Base-by-base conservation (phyloP, 495 filamentous ascomycete species). In the Antarctomyces pellizariae region DNA sequence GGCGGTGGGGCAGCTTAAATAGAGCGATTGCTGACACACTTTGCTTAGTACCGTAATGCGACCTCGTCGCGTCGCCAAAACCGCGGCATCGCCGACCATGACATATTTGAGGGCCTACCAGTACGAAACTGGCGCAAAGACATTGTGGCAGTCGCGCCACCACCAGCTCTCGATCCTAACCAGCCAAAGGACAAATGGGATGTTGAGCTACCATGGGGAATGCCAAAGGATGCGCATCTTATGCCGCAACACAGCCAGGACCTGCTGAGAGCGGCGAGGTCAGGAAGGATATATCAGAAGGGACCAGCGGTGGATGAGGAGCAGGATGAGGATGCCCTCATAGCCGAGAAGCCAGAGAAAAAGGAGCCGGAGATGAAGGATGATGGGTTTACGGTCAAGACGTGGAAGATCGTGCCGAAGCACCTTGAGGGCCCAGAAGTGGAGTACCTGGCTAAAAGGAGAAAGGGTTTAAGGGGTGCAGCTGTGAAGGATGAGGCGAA, bases 61-160 rank as follows among this genome's bases (percentile, higher is more conserved):
- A 67, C 56, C 34, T 62, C 59, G 41, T 75, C 67, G 34, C 68
- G 74, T 36, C 70, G 70, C 29, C 63, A 75, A 40, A 72, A 71
- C 24, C 69, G 76, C 13, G 62, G 59, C 29, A 71, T 74, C 43
- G 65, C 75, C 23, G 86, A 95, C 39, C 79, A 92, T 45, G 89
- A 97, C 56, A 69, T 93, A 38, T 86, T 91, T 35, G 84, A 95
- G 49, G 82, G 86, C 23, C 58, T 97, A 4, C 86, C 86, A 11
- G 69, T 97, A 25, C 74, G 83, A 32, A 77, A 89, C 58, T 97
- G 83, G 79, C 65, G 72, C 32, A 65, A 67, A 29, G 63, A 71
- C 40, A 54, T 50, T 48, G 65, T 84, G 16, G 74, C 57, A 18
- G 49, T 89, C 36, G 74, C 66, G 27, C 67, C 76, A 24, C 64